Percentiles rank a stretch among this genome's conserved stretches.
Evolutionary conservation across 257 asterid genomes (phyloP).

Genomic region (Plantago elongata): DNA sequence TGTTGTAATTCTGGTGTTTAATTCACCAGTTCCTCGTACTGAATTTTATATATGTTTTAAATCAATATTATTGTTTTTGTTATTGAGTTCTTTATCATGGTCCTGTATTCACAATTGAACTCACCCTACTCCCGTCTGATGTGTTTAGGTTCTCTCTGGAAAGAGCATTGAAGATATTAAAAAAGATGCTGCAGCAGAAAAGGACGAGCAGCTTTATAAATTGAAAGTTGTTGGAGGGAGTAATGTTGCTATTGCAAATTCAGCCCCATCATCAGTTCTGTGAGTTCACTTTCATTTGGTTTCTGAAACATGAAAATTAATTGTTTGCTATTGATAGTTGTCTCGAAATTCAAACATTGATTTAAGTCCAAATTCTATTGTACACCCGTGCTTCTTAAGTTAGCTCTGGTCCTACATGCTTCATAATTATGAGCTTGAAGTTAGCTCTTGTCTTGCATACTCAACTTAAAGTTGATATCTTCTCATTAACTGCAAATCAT

Average conservation of each 20-base stretch:
- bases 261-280: constrained; percentile 25
- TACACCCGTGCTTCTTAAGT: background rate
- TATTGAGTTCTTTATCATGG: background rate
- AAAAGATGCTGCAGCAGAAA: constrained; percentile 42
- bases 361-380: background rate
- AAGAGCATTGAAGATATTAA: constrained; percentile 65
- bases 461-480: background rate
- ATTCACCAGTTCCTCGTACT: too few species aligned
- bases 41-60: background rate
- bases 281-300: constrained; percentile 17
- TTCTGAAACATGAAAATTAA: background rate
- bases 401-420: background rate
- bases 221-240: constrained; percentile 29
- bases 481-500: too few species aligned
- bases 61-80: background rate
- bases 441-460: background rate
- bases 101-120: background rate
- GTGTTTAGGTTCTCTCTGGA: constrained; percentile 50
- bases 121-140: constrained; percentile 9
- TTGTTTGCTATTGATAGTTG: background rate
- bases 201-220: constrained; percentile 34
- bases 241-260: constrained; percentile 28
- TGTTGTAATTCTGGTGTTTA: too few species aligned
- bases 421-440: too few species aligned
- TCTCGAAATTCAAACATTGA: background rate